Percentiles rank a stretch among this genome's conserved stretches.
phyloP scores from a whole-genome alignment of 345 rosid genomes.

The Rhodamnia rubescens region DNA sequence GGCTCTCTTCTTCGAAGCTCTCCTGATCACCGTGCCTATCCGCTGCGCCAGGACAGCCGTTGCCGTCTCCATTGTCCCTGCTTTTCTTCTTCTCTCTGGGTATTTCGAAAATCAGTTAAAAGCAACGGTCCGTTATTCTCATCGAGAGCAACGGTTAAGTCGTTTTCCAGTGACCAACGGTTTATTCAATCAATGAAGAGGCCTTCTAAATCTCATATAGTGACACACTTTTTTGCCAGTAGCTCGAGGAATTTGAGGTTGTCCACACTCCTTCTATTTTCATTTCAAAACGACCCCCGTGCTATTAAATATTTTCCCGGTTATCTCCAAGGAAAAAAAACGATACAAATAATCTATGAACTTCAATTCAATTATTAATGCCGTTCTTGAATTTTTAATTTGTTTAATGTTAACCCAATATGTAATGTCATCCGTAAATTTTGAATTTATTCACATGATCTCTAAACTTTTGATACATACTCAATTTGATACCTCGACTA shows the following conservation, averaged over 20 bases:
- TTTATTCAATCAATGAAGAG: not conserved
- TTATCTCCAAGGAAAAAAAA: too few relatives aligned
- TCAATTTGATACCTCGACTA: too few relatives aligned
- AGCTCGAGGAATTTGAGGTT: not conserved
- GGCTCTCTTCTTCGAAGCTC: conserved; percentile 17
- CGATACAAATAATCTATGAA: too few relatives aligned
- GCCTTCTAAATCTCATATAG: not conserved
- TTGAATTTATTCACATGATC: too few relatives aligned
- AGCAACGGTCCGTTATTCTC: not conserved
- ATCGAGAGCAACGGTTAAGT: not conserved
- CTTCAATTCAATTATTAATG: too few relatives aligned
- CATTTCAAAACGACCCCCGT: not conserved
- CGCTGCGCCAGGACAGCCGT: conserved; percentile 12
- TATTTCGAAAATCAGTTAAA: not conserved
- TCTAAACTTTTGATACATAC: too few relatives aligned
- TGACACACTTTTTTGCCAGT: not conserved
- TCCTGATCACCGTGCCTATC: conserved; percentile 35
- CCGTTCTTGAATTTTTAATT: too few relatives aligned
- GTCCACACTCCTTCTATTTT: not conserved
- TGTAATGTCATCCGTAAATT: too few relatives aligned
- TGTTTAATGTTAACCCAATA: too few relatives aligned
- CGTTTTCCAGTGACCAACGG: not conserved
- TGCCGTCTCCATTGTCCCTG: not conserved
- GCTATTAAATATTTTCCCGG: too few relatives aligned
- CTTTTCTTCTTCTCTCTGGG: not conserved